Evolutionary conservation across 345 rosid genomes (phyloP).

Genomic region (Salix koriyanagi): DNA sequence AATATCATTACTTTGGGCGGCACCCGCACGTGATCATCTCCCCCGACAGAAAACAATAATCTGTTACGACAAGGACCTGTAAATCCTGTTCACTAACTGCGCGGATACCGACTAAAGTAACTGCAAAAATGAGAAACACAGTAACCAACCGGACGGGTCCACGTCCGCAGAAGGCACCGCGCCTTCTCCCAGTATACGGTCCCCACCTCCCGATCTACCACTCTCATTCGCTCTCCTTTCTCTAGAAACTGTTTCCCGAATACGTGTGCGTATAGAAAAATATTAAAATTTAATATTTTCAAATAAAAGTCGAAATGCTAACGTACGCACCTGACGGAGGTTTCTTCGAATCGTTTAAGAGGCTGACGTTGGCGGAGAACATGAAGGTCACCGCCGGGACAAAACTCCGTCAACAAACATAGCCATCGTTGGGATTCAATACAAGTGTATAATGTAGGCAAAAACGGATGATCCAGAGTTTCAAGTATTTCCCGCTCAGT

Average conservation of each 20-base stretch:
- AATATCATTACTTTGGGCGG: slow-evolving; percentile 4
- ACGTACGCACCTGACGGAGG: slow-evolving; percentile 71
- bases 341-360: slow-evolving; percentile 66
- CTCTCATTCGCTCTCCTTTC: slow-evolving; percentile 9
- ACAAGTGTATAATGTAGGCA: slow-evolving; percentile 71
- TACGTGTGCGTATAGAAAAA: background rate
- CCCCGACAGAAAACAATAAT: slow-evolving; percentile 13
- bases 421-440: slow-evolving; percentile 78
- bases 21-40: slow-evolving; percentile 20
- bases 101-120: background rate
- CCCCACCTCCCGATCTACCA: slow-evolving; percentile 33
- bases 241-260: background rate
- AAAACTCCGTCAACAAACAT: slow-evolving; percentile 85
- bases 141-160: slow-evolving; percentile 19
- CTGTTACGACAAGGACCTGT: slow-evolving; percentile 10
- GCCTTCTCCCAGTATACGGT: slow-evolving; percentile 24
- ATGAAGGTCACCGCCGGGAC: slow-evolving; percentile 97
- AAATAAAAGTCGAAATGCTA: background rate
- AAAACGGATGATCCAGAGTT: slow-evolving; percentile 78
- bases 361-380: slow-evolving; percentile 88
- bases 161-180: slow-evolving; percentile 25
- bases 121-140: background rate
- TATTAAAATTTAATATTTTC: background rate
- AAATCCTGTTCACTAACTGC: slow-evolving; percentile 24
- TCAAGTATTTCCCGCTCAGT: slow-evolving; percentile 82